phyloP scores from a whole-genome alignment of 2,329 filamentous ascomycete genomes.

The Tolypocladium inflatum region DNA sequence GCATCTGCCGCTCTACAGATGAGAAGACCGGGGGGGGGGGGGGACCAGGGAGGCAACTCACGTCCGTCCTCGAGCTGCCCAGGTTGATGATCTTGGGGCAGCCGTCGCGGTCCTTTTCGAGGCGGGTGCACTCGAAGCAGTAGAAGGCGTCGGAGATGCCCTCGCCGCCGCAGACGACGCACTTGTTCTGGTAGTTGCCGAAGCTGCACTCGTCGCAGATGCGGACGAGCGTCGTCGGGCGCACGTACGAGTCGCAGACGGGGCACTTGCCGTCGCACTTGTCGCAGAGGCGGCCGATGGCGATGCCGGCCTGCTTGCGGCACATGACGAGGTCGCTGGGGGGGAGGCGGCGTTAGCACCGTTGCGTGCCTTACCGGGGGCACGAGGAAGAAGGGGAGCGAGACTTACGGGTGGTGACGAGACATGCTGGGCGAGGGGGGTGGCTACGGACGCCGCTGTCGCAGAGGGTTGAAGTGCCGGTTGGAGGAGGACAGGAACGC shows the following conservation, averaged over 20 bases:
- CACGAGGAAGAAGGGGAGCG: background rate
- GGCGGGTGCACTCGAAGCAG: slow-evolving; percentile 94
- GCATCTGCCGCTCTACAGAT: background rate
- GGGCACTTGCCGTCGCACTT: slow-evolving; percentile 99
- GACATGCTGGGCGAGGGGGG: slow-evolving; percentile 53
- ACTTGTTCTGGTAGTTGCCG: slow-evolving; percentile 99
- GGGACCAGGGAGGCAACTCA: slow-evolving; percentile 32
- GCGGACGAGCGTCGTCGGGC: slow-evolving; percentile 89
- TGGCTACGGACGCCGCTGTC: background rate
- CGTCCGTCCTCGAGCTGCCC: slow-evolving; percentile 88
- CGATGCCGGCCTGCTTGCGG: slow-evolving; percentile 95
- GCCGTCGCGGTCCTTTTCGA: slow-evolving; percentile 95
- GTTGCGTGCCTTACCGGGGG: slow-evolving; percentile 1
- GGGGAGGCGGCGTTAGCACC: slow-evolving; percentile 13
- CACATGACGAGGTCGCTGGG: slow-evolving; percentile 94
- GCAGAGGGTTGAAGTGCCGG: background rate
- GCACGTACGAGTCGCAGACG: slow-evolving; percentile 97
- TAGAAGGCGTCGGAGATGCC: slow-evolving; percentile 98
- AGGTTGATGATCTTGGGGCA: slow-evolving; percentile 99
- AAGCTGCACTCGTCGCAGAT: slow-evolving; percentile 99
- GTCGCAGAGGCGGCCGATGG: slow-evolving; percentile 97
- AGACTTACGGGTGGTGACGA: slow-evolving; percentile 78
- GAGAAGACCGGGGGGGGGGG: background rate
- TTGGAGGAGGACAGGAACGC: background rate
- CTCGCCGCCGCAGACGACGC: slow-evolving; percentile 95